Conservation (phyloP, 1,284 basidiomycete species). For the Cronartium quercuum region DNA sequence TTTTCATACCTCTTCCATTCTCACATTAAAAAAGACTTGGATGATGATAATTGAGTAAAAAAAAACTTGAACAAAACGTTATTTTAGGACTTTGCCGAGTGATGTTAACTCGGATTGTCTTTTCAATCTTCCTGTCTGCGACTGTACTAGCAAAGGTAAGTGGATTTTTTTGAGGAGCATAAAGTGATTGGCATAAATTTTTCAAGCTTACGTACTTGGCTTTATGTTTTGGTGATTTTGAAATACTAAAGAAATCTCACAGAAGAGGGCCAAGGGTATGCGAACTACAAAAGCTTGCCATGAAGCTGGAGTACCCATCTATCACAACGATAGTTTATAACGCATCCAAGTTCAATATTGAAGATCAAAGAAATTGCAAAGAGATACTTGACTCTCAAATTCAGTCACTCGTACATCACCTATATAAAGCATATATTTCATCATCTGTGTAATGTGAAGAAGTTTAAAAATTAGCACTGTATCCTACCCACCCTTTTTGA, state of each 20-base stretch:
- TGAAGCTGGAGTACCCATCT: constrained; percentile 30
- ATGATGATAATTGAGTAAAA: not conserved
- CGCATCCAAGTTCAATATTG: too few relatives aligned
- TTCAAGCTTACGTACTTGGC: not conserved
- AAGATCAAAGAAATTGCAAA: too few relatives aligned
- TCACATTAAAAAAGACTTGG: not conserved
- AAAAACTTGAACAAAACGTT: too few relatives aligned
- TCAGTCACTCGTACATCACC: too few relatives aligned
- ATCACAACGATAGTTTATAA: too few relatives aligned
- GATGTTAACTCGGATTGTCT: constrained; percentile 35
- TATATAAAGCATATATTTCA: too few relatives aligned
- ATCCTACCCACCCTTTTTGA: too few relatives aligned
- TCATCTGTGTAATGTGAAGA: too few relatives aligned
- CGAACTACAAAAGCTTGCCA: constrained; percentile 29
- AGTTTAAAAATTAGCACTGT: too few relatives aligned
- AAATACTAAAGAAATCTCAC: not conserved
- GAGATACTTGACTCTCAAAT: too few relatives aligned
- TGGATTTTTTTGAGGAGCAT: not conserved
- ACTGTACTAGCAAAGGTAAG: constrained; percentile 23
- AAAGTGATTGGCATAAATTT: not conserved
- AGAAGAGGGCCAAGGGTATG: constrained; percentile 9
- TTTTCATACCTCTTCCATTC: not conserved
- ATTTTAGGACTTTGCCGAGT: constrained; percentile 23
- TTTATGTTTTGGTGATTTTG: not conserved
- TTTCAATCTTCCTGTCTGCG: constrained; percentile 38